These are phyloP conservation scores for Euryodendron excelsum DNA, from an alignment of 148 eudicot genomes.

Conservation along the genomic window DNA sequence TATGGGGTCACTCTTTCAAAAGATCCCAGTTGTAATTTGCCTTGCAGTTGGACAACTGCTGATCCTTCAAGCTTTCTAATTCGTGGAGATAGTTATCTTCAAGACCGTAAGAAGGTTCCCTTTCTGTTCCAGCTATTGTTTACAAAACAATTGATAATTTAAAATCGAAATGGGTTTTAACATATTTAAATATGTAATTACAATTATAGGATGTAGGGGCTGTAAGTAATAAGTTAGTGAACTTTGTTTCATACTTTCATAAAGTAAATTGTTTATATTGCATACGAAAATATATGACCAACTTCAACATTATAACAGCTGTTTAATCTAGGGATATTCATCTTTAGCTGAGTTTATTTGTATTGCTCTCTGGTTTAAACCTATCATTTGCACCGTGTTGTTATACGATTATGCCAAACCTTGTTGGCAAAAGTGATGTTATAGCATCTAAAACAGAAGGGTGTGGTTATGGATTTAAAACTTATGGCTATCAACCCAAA, in stretches of 20 bases:
- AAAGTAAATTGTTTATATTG: not conserved
- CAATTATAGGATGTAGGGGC: not conserved
- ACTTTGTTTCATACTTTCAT: not conserved
- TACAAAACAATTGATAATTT: not conserved
- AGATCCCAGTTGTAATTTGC: slow-evolving; percentile 42
- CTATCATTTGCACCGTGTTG: too few species aligned
- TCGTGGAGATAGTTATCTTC: slow-evolving; percentile 56
- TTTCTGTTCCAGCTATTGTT: not conserved
- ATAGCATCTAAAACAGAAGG: too few species aligned
- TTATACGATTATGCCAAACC: too few species aligned
- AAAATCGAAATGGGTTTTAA: not conserved
- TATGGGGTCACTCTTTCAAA: slow-evolving; percentile 58
- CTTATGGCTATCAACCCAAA: too few species aligned
- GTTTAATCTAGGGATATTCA: not conserved
- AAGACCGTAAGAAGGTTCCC: slow-evolving; percentile 53
- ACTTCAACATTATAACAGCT: not conserved
- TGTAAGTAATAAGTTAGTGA: not conserved
- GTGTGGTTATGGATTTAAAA: too few species aligned
- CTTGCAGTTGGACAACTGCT: slow-evolving; percentile 58
- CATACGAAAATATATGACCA: not conserved
- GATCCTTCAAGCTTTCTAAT: slow-evolving; percentile 62
- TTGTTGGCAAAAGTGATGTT: too few species aligned
- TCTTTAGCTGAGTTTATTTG: too few species aligned
- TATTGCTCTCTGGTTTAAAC: too few species aligned
- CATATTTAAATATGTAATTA: not conserved